Conservation (phyloP, 2,329 filamentous ascomycete genomes). For the Colletotrichum somersetense region DNA sequence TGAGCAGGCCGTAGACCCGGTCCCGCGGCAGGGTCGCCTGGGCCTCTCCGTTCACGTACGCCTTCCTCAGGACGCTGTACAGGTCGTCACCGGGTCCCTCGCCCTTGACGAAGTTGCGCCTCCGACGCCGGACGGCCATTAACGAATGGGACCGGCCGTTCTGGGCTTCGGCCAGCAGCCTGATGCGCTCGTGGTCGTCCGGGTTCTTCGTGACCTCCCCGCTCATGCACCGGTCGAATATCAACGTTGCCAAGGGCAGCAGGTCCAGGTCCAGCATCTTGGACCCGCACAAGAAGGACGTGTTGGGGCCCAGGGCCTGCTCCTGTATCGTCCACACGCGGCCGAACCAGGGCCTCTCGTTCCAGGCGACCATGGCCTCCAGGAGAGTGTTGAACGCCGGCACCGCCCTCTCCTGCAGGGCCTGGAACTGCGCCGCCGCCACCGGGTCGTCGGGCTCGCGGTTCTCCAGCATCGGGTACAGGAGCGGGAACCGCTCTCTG, state of each 20-base stretch:
- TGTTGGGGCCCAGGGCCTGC: conserved; percentile 45
- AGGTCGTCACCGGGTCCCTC: conserved; percentile 42
- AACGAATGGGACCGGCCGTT: conserved; percentile 2
- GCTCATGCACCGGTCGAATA: conserved; percentile 39
- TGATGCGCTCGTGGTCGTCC: neutral
- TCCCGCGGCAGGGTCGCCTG: conserved; percentile 43
- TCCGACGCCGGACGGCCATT: conserved; percentile 13
- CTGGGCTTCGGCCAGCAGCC: conserved; percentile 13
- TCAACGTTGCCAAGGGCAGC: conserved; percentile 43
- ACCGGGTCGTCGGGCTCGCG: conserved; percentile 37
- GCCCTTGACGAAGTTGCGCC: conserved; percentile 36
- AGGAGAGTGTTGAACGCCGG: neutral
- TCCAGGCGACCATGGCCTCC: conserved; percentile 18
- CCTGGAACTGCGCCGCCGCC: conserved; percentile 42
- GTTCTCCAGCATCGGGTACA: conserved; percentile 24
- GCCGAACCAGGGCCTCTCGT: conserved; percentile 45
- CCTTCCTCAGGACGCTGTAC: conserved; percentile 42
- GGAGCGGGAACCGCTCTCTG: conserved; percentile 15
- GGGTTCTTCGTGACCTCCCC: neutral
- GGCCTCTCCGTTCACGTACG: conserved; percentile 38
- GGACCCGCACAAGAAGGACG: conserved; percentile 48
- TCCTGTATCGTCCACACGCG: conserved; percentile 50
- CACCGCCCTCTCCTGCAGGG: conserved; percentile 3
- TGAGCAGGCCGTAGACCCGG: conserved; percentile 46
- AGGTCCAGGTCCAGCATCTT: conserved; percentile 46